Conservation (phyloP, 768 basidiomycete species). For the Lactarius indigo region DNA sequence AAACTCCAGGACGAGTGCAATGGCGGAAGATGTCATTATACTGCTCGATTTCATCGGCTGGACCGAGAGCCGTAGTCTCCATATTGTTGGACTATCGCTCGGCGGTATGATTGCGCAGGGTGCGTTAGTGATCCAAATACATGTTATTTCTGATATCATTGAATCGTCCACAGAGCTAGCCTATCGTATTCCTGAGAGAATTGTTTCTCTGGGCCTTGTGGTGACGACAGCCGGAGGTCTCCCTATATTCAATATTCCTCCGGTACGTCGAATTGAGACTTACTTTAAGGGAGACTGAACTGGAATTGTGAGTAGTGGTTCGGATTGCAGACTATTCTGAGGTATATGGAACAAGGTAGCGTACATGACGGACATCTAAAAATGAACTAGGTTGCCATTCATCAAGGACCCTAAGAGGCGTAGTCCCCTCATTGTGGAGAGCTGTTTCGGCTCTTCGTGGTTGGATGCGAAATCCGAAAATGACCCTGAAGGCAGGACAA, state of each 20-base stretch:
- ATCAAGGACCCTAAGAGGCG: conserved; percentile 43
- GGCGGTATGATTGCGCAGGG: conserved; percentile 87
- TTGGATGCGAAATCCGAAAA: conserved; percentile 48
- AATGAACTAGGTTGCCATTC: conserved; percentile 34
- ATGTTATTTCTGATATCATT: not conserved
- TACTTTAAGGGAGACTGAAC: not conserved
- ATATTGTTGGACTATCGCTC: conserved; percentile 71
- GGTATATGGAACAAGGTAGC: not conserved
- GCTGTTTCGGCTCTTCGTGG: conserved; percentile 64
- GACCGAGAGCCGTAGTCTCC: conserved; percentile 57
- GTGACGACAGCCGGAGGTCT: conserved; percentile 70
- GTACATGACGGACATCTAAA: too few relatives aligned
- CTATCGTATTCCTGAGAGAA: conserved; percentile 58
- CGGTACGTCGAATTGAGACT: conserved; percentile 41
- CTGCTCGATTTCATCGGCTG: conserved; percentile 71
- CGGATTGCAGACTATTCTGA: conserved; percentile 18
- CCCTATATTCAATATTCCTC: conserved; percentile 57
- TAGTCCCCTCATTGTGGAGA: conserved; percentile 48
- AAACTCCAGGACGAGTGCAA: conserved; percentile 55
- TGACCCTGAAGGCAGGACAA: conserved; percentile 58
- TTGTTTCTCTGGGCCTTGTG: conserved; percentile 59
- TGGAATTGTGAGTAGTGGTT: conserved; percentile 23
- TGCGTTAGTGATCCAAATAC: conserved; percentile 27
- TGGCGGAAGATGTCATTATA: conserved; percentile 71
- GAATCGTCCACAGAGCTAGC: conserved; percentile 53